Base-by-base conservation (phyloP, 352 stramenopile genomes). In the Globisporangium cystogenes region DNA sequence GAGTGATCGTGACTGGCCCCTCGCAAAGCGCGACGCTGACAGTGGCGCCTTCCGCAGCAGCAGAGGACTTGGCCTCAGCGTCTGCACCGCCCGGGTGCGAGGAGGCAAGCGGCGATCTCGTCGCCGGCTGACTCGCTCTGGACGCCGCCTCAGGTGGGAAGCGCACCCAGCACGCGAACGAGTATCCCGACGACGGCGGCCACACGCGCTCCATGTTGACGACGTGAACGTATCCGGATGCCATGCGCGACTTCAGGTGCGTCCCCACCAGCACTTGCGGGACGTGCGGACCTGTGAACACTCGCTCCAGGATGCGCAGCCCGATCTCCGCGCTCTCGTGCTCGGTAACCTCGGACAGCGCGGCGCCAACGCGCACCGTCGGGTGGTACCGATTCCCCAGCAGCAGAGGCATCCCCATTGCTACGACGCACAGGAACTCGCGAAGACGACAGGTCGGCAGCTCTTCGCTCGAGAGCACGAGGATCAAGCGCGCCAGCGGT, bases 121-220 rank as follows among this genome's bases (percentile, higher is more conserved):
- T 39, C 33, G 33, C 18, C 33, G 26, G 20, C 15, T 53, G 23
- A 23, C 5, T 7, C 7, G 26, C 10, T 24, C 12, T 39, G 4
- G 20, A 43, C 20, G 31, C 24, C 1, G 33, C 18, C 7, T 45
- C 45, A 8, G 44, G 16, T 37, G 80, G 73, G 55, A 93, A 84
- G 14, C 68, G 62, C 1, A 90, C 45, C 82, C 82, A 93, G 36
- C 76, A 90, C 2, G 76, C 76, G 61, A 91, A 88, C 0, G 77
- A 87, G 46, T 91, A 93, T 12, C 80, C 82, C 31, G 74, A 86
- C 33, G 72, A 63, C 18, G 82, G 74, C 26, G 82, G 82, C 82
- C 82, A 93, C 11, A 72, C 35, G 29, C 73, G 73, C 55, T 90
- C 80, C 10, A 48, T 48, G 48, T 57, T 75, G 41, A 86, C 69